Percentiles rank a stretch among this genome's conserved stretches.
Conservation (phyloP, 2,329 filamentous ascomycete species). For the Cladorrhinum sp. region DNA sequence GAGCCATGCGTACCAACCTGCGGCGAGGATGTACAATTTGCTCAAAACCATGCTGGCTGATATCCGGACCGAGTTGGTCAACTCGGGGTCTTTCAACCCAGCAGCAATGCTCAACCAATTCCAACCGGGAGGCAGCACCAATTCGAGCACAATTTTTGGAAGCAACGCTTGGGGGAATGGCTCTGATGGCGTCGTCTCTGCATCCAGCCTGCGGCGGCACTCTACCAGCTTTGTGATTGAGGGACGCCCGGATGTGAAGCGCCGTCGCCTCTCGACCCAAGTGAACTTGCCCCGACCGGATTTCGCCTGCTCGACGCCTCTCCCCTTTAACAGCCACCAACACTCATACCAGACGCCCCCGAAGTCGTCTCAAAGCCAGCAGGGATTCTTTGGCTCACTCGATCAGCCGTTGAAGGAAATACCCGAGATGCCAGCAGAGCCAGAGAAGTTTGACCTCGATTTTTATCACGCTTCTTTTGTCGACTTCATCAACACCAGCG, state of each 20-base stretch:
- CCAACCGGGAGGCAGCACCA: constrained; percentile 13
- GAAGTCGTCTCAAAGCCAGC: constrained; percentile 1
- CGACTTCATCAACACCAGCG: constrained; percentile 18
- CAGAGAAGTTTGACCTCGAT: constrained; percentile 18
- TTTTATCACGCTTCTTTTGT: constrained; percentile 20
- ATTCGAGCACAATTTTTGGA: constrained; percentile 10
- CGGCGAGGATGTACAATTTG: constrained; percentile 50
- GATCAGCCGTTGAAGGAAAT: constrained; percentile 1
- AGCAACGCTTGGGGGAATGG: constrained; percentile 14
- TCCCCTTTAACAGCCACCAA: constrained; percentile 10
- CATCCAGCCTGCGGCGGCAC: background rate
- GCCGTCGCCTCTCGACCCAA: constrained; percentile 21
- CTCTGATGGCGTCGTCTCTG: background rate
- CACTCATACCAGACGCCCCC: constrained; percentile 10
- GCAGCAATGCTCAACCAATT: constrained; percentile 15
- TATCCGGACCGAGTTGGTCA: constrained; percentile 36
- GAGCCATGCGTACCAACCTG: constrained; percentile 51
- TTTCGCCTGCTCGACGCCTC: constrained; percentile 5
- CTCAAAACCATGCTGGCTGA: constrained; percentile 52
- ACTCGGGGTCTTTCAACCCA: constrained; percentile 16
- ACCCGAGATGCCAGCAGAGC: constrained; percentile 7
- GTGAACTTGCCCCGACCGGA: constrained; percentile 8
- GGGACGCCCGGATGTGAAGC: constrained; percentile 17
- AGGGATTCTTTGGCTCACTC: background rate
- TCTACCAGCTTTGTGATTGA: constrained; percentile 1